Base-by-base conservation (phyloP, 306 rosid species). In the Luffa acutangula region DNA sequence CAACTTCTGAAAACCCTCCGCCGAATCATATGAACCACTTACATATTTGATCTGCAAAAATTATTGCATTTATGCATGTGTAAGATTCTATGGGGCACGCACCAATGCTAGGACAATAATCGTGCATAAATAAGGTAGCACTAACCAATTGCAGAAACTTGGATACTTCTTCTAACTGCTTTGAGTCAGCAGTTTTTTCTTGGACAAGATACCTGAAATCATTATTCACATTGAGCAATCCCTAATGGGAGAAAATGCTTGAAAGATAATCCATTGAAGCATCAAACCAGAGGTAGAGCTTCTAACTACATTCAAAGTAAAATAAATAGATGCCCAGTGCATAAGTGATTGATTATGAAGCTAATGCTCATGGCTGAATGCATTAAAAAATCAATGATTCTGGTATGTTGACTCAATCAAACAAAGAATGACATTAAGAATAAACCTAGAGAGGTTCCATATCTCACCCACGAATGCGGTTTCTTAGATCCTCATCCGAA, bases 71-170 rank as follows among this genome's bases (percentile, higher is more conserved):
- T 78, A 79, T 62, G 58, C 69, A 80, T 52, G 41, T 2, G 25
- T 46, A 33, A 45, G 20, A 80, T 36, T 79, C 21, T 46, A 46
- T 4, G 18, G 72, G 65, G 37, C 21, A 42, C 56, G 69, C 15
- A 14, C 49, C 36, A 49, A 51, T 80, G 36, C 78, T 54, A 18
- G 17, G 70, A 83, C 33, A 46, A 49, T n/a, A 86, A 67, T 31
- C 13, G 62, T 62, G 62, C 79, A 64, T 9, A 58, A 49, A 60
- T 43, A 67, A 67, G 12, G 65, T n/a, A 62, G 71, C 58, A 70
- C 97, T 85, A 65, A 95, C 99, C 97, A 95, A 92, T 85, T 84
- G 89, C 87, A 93, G 87, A 88, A 95, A 95, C 53, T 89, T 81
- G 0, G 89, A 72, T 76, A 95, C 89, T 56, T 57, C 59, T 56